phyloP scores from a whole-genome alignment of 140 eudicot species.

The Anethum foeniculum region DNA sequence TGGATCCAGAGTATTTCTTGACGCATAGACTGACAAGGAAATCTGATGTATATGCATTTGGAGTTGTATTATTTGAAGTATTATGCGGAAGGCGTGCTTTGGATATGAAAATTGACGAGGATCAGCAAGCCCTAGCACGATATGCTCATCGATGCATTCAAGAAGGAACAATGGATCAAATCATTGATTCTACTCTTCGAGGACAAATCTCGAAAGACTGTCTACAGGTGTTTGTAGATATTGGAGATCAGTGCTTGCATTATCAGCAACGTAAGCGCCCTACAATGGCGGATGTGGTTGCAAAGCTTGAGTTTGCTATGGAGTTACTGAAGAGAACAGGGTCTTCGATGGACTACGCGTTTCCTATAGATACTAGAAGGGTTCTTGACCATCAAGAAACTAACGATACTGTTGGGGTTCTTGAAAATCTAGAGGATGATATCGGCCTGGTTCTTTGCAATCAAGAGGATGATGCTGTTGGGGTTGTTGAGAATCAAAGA shows the following conservation, averaged over 20 bases:
- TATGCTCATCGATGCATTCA: constrained; percentile 11
- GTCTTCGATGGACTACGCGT: neutral
- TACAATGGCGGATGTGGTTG: constrained; percentile 15
- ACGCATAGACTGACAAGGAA: constrained; percentile 16
- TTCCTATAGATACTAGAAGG: neutral
- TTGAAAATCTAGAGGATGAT: neutral
- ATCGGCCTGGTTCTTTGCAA: neutral
- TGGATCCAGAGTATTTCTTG: constrained; percentile 25
- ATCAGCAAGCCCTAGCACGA: constrained; percentile 11
- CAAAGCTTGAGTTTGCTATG: constrained; percentile 19
- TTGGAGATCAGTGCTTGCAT: constrained; percentile 18
- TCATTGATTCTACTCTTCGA: constrained; percentile 16
- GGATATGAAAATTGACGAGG: constrained; percentile 5
- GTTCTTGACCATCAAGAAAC: neutral
- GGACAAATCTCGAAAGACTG: constrained; percentile 12
- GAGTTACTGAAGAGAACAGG: constrained; percentile 1
- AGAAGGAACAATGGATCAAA: constrained; percentile 12
- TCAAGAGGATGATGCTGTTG: neutral
- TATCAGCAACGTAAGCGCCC: constrained; percentile 16
- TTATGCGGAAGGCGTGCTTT: constrained; percentile 20
- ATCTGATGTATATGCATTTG: constrained; percentile 27
- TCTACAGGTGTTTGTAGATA: constrained; percentile 14
- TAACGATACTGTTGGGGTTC: neutral
- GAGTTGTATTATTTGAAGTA: constrained; percentile 25
- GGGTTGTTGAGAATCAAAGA: neutral